These are phyloP conservation scores for Sclerotinia subarctica DNA, from an alignment of 2,329 filamentous ascomycete species.

Conservation along the genomic window DNA sequence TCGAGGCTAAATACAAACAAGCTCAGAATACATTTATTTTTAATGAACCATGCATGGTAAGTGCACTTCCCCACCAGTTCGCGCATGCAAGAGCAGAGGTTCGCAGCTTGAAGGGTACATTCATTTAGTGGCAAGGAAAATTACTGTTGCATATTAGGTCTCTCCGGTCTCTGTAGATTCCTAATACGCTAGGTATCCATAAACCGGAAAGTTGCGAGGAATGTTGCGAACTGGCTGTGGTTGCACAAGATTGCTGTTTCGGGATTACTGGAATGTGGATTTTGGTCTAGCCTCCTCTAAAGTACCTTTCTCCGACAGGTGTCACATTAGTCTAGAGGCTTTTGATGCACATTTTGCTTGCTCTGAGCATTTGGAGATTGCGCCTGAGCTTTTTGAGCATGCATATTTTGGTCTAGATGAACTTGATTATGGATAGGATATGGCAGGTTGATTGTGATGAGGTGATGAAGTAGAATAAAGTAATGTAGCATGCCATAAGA, in stretches of 20 bases:
- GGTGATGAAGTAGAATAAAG: not conserved
- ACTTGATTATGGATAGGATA: not conserved
- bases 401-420: not conserved
- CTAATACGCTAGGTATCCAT: not conserved
- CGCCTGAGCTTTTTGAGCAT: not conserved
- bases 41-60: conserved; percentile 23
- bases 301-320: not conserved
- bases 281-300: not conserved
- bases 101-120: not conserved
- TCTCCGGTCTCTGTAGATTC: not conserved
- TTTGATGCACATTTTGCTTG: not conserved
- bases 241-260: conserved; percentile 6
- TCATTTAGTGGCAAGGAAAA: conserved; percentile 1
- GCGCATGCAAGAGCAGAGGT: conserved; percentile 22
- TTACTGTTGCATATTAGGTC: not conserved
- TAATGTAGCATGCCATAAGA: not conserved
- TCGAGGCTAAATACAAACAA: conserved; percentile 31
- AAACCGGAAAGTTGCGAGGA: conserved; percentile 8
- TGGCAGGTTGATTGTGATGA: not conserved
- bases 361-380: not conserved
- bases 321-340: not conserved
- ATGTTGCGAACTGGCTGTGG: conserved; percentile 7
- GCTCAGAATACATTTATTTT: conserved; percentile 25
- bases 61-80: conserved; percentile 38
- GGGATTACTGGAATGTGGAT: conserved; percentile 12